Base-by-base conservation (phyloP, 371 early-diverging fungal genomes). In the Globomyces sp. region DNA sequence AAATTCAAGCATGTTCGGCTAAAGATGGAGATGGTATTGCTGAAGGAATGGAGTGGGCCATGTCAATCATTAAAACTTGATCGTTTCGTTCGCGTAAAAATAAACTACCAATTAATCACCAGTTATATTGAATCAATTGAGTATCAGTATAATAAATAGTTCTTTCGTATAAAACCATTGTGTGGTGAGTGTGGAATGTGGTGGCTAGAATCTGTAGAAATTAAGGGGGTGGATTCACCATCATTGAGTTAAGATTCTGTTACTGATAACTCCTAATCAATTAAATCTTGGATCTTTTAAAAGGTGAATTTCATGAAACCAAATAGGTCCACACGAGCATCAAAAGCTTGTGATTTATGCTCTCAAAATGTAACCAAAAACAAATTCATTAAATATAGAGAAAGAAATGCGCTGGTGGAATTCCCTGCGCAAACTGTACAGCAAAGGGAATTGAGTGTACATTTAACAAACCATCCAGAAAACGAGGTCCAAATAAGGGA, bases 41-140 rank as follows among this genome's bases (percentile, higher is more conserved):
- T 11, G 82, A 82, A 48, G 84, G 82, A 1, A 73, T 84, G 71
- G 79, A 84, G 50, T 82, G 84, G 82, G 82, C 83, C 5, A 68
- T 78, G 70, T 49, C 68, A 59, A 51, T 67, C n/a, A 69, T 71
- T 3, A 4, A 57, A n/a, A 9, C 8, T 4, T 49, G 24, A 9
- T 41, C 24, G 24, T 24, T 24, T 24, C 24, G 24, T 24, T 34
- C 57, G 11, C 0, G 49, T 49, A 49, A 49, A 49, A n/a, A 34
- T 11, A 49, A n/a, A n/a, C n/a, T 34, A 49, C n/a, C 49, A n/a
- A 49, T 34, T 34, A 34, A 49, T 49, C n/a, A 34, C 13, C 49
- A n/a, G 49, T 49, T 34, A 34, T 1, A n/a, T 49, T 34, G 49
- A 49, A n/a, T 49, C n/a, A 34, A n/a, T 49, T 49, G n/a, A 49